A percentile compares a stretch with the other conserved stretches of the same genome.
Evolutionary conservation across 179 eudicot genomes (phyloP).

Genomic region (Patellifolia procumbens): DNA sequence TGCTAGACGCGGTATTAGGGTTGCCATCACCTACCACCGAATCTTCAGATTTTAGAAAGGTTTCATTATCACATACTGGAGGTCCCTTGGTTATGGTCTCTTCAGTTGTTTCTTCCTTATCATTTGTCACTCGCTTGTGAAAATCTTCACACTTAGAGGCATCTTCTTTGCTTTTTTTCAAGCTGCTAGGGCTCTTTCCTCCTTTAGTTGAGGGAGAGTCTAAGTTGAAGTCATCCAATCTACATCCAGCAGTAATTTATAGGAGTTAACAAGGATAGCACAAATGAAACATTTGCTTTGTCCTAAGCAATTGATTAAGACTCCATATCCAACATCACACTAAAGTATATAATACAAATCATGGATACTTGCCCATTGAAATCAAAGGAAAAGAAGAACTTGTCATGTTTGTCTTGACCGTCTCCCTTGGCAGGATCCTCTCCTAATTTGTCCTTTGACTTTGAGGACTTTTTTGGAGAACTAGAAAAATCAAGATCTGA

Average conservation of each 20-base stretch:
- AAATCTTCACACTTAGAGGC: constrained; percentile 32
- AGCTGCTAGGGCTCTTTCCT: constrained; percentile 34
- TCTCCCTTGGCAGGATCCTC: constrained; percentile 45
- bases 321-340: not conserved
- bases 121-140: constrained; percentile 27
- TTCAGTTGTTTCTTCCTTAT: constrained; percentile 27
- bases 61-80: constrained; percentile 30
- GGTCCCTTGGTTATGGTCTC: constrained; percentile 26
- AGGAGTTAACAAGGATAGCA: constrained; percentile 9
- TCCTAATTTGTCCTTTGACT: constrained; percentile 51
- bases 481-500: constrained; percentile 70
- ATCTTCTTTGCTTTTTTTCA: constrained; percentile 34
- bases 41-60: constrained; percentile 34
- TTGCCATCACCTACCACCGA: constrained; percentile 21
- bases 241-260: constrained; percentile 26
- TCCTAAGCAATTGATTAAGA: not conserved
- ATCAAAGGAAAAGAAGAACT: constrained; percentile 61
- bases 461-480: constrained; percentile 51
- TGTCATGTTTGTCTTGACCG: constrained; percentile 44
- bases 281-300: not conserved
- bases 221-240: constrained; percentile 60
- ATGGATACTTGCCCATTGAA: constrained; percentile 58
- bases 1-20: constrained; percentile 26
- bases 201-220: constrained; percentile 42
- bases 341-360: constrained; percentile 19